Evolutionary conservation across 768 basidiomycete genomes (phyloP).

Genomic region (Lactifluus subvellereus): DNA sequence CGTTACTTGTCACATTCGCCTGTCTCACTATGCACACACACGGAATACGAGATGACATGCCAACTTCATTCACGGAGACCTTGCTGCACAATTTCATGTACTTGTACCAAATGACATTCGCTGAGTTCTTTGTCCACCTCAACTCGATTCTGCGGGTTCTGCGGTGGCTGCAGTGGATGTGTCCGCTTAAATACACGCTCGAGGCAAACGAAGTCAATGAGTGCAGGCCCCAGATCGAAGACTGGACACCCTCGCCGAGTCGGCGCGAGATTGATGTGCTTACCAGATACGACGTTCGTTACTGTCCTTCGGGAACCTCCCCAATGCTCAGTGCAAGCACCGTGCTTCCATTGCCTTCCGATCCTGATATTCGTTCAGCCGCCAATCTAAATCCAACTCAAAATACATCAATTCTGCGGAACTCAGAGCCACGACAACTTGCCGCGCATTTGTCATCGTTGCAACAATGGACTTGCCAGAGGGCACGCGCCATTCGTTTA

Average conservation of each 20-base stretch:
- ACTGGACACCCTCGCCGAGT: slow-evolving; percentile 28
- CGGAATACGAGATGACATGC: no score
- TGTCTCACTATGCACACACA: no score
- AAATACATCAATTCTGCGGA: slow-evolving; percentile 99
- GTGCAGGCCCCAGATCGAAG: slow-evolving; percentile 70
- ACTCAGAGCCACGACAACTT: slow-evolving; percentile 92
- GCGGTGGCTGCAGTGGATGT: slow-evolving; percentile 90
- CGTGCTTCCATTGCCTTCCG: slow-evolving; percentile 93
- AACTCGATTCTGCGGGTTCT: slow-evolving; percentile 81
- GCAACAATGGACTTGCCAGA: slow-evolving; percentile 82
- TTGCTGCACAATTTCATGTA: slow-evolving; percentile 33
- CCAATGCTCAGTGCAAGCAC: slow-evolving; percentile 89
- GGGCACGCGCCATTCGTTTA: slow-evolving; percentile 96
- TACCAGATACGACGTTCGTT: slow-evolving; percentile 89
- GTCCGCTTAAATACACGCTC: slow-evolving; percentile 75
- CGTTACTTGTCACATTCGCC: no score
- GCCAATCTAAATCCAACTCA: slow-evolving; percentile 92
- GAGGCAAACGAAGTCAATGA: slow-evolving; percentile 93
- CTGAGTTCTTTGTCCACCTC: slow-evolving; percentile 91
- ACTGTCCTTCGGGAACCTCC: slow-evolving; percentile 90
- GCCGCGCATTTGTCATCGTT: slow-evolving; percentile 94
- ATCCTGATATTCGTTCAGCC: slow-evolving; percentile 96
- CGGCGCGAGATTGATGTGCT: slow-evolving; percentile 29
- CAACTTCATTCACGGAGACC: no score
- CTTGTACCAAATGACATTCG: slow-evolving; percentile 80